Base-by-base conservation (phyloP, 768 basidiomycete species). In the Suillus weaverae region DNA sequence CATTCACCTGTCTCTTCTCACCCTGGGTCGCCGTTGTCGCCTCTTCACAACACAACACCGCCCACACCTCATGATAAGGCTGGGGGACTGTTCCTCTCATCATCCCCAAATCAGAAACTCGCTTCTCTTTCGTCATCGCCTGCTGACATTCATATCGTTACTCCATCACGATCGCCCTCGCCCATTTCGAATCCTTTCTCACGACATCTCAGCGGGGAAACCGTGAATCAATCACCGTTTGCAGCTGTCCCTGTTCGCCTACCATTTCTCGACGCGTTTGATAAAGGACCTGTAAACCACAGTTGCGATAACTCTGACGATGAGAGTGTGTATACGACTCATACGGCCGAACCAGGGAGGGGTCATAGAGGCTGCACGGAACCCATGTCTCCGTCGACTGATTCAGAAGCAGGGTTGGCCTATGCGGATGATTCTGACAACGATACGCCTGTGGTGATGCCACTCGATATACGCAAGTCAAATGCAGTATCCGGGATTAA, bases 121-220 rank as follows among this genome's bases (percentile, higher is more conserved):
- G 53, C 13, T 18, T 64, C 66, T 38, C 70, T 66, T 20, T 36
- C 68, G 0, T 69, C 76, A 22, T 70, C 77, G 22, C 61, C 71
- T 55, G 66, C 67, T 36, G 57, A 20, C 33, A 63, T 76, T 35
- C 70, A 69, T 62, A 70, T 79, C 44, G 76, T 70, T 22, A 74
- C 72, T 5, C 68, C 74, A 41, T 70, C 78, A 3, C 71, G 67
- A 36, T 69, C 72, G n/a, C 75, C 73, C 60, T 76, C 75, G 9
- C 73, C 72, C 1, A 73, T 97, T 92, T 94, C 97, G 89, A 84
- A 92, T 93, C 73, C 97, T 90, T 74, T 97, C 89, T 71, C 84
- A 88, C 78, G 92, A 92, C 78, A 95, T 92, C 75, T 98, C 89
- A 78, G 97, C 94, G 74, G 96, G 91, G 75, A 68, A 68, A 78